A percentile compares a stretch with the other conserved stretches of the same genome.
These are phyloP conservation scores for Moesziomyces sp. DNA, from an alignment of 1,284 basidiomycete genomes.

Conservation along the genomic window DNA sequence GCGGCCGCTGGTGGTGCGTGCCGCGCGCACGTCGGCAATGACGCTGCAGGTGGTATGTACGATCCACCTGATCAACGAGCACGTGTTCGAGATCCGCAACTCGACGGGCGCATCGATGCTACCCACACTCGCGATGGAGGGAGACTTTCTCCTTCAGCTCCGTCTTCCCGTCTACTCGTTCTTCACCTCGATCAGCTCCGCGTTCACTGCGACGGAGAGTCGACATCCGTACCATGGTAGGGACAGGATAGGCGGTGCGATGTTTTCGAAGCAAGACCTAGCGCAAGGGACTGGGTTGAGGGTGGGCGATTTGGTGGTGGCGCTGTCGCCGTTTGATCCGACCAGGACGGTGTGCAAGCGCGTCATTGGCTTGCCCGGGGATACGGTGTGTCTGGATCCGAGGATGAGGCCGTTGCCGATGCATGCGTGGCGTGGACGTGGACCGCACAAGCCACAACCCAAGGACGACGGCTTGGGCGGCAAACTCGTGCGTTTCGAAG, in stretches of 20 bases:
- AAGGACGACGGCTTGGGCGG: neutral
- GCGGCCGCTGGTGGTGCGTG: slow-evolving; percentile 14
- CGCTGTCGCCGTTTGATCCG: slow-evolving; percentile 80
- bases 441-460: neutral
- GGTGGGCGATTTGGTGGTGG: slow-evolving; percentile 81
- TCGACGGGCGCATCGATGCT: slow-evolving; percentile 63
- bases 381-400: slow-evolving; percentile 87
- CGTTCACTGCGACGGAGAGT: neutral
- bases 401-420: slow-evolving; percentile 59
- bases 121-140: slow-evolving; percentile 56
- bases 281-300: slow-evolving; percentile 53
- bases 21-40: slow-evolving; percentile 19
- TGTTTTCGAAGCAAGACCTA: slow-evolving; percentile 42
- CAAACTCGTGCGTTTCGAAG: neutral
- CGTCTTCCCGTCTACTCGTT: slow-evolving; percentile 41
- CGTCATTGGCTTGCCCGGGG: slow-evolving; percentile 88
- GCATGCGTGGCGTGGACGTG: slow-evolving; percentile 19
- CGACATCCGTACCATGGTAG: slow-evolving; percentile 10
- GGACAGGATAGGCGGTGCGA: slow-evolving; percentile 14
- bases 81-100: slow-evolving; percentile 54
- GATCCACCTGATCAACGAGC: slow-evolving; percentile 50
- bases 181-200: neutral
- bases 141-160: slow-evolving; percentile 57
- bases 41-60: slow-evolving; percentile 48
- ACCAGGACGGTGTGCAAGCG: slow-evolving; percentile 85